These are phyloP conservation scores for Chrysanthemum seticuspe DNA, from an alignment of 129 eudicot species.

Conservation along the genomic window DNA sequence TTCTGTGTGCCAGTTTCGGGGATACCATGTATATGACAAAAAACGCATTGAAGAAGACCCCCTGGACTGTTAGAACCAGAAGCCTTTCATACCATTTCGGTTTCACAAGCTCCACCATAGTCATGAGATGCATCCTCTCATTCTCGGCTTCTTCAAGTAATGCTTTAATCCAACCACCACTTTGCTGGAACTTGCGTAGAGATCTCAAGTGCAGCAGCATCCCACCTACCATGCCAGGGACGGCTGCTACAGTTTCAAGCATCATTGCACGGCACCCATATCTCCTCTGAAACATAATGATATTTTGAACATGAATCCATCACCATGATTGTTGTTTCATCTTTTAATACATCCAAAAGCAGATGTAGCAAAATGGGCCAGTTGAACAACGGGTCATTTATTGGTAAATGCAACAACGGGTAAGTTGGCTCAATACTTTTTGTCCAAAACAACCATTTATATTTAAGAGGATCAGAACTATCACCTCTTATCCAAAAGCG, in stretches of 20 bases:
- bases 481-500: no score
- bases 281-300: slow-evolving; percentile 63
- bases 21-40: slow-evolving; percentile 71
- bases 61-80: slow-evolving; percentile 88
- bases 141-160: slow-evolving; percentile 98
- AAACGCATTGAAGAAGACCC: slow-evolving; percentile 83
- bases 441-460: no score
- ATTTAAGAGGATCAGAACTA: no score
- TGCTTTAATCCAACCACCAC: slow-evolving; percentile 99
- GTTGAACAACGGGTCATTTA: no score
- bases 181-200: slow-evolving; percentile 82
- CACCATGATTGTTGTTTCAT: background rate
- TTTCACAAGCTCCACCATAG: slow-evolving; percentile 96
- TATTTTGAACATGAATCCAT: background rate
- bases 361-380: no score
- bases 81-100: slow-evolving; percentile 94
- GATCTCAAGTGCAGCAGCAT: slow-evolving; percentile 92
- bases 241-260: slow-evolving; percentile 98
- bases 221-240: slow-evolving; percentile 99
- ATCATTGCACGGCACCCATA: slow-evolving; percentile 99
- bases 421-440: no score
- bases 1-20: slow-evolving; percentile 90
- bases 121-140: slow-evolving; percentile 97
- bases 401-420: no score
- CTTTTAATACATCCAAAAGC: no score